Percentiles rank a stretch among this genome's conserved stretches.
Evolutionary conservation across 345 rosid species (phyloP).

Genomic region (Lumnitzera littorea): DNA sequence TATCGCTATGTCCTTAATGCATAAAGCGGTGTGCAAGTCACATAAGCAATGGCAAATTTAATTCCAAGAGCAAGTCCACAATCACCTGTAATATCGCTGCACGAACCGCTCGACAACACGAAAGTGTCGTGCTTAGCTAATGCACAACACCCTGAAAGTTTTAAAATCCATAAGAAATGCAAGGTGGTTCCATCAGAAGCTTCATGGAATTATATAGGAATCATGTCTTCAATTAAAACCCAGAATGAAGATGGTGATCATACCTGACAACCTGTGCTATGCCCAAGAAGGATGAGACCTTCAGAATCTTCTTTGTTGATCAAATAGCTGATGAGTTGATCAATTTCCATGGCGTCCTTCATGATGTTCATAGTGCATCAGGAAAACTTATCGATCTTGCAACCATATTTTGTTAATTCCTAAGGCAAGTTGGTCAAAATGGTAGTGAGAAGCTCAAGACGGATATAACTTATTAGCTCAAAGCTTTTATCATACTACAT

Average conservation of each 20-base stretch:
- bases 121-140: constrained; percentile 81
- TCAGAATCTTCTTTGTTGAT: constrained; percentile 94
- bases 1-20: not conserved
- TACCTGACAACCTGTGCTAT: constrained; percentile 98
- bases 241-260: constrained; percentile 5
- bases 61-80: not conserved
- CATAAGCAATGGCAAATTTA: not conserved
- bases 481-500: too few relatives aligned
- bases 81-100: constrained; percentile 80
- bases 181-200: not conserved
- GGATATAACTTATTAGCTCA: too few relatives aligned
- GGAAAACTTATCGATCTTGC: not conserved
- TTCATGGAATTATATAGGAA: not conserved
- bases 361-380: constrained; percentile 1
- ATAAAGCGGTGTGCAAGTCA: not conserved
- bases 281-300: constrained; percentile 88
- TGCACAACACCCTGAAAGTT: constrained; percentile 69
- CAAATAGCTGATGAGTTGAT: constrained; percentile 76
- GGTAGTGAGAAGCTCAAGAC: too few relatives aligned
- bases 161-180: constrained; percentile 3
- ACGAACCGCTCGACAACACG: constrained; percentile 93
- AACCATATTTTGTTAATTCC: not conserved
- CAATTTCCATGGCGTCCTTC: constrained; percentile 89
- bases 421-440: too few relatives aligned
- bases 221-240: too few relatives aligned